These are phyloP conservation scores for Microcyclosporella mali DNA, from an alignment of 2,329 filamentous ascomycete genomes.

Conservation along the genomic window DNA sequence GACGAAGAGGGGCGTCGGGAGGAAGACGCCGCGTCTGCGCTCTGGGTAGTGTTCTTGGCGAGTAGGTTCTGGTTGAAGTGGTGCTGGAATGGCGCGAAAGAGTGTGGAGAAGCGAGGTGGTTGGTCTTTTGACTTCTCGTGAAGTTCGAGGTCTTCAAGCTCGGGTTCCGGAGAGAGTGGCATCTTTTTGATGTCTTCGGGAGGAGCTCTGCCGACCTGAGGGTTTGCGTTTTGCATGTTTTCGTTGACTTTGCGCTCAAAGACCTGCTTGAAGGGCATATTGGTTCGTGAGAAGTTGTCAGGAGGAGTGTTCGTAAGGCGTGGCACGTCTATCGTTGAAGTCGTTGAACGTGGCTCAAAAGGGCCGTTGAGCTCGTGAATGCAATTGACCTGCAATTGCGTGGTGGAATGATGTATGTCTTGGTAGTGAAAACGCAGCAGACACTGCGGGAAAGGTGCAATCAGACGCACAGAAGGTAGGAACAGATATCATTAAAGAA, in stretches of 20 bases:
- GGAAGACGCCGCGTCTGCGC: constrained; percentile 27
- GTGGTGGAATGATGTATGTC: too few relatives aligned
- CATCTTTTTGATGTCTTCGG: constrained; percentile 15
- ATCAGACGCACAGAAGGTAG: too few relatives aligned
- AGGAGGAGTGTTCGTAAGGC: too few relatives aligned
- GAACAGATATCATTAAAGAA: too few relatives aligned
- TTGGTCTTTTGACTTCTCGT: constrained; percentile 25
- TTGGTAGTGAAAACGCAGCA: too few relatives aligned
- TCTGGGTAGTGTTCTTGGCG: constrained; percentile 24
- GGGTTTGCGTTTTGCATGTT: constrained; percentile 24
- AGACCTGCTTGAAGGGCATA: constrained; percentile 27
- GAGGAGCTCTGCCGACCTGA: constrained; percentile 16
- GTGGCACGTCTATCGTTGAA: too few relatives aligned
- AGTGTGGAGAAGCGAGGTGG: constrained; percentile 30
- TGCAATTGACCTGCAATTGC: too few relatives aligned
- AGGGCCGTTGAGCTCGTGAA: too few relatives aligned
- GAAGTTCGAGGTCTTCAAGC: constrained; percentile 14
- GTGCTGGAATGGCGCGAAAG: constrained; percentile 19
- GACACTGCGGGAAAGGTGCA: too few relatives aligned
- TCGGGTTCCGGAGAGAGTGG: constrained; percentile 8
- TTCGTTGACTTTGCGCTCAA: constrained; percentile 30
- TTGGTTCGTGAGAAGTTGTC: background rate
- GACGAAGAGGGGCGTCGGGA: constrained; percentile 30
- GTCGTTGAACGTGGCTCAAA: too few relatives aligned
- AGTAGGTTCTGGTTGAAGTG: constrained; percentile 17